Evolutionary conservation across 352 stramenopile species (phyloP).

Genomic region (Phytophthora cryptogea): DNA sequence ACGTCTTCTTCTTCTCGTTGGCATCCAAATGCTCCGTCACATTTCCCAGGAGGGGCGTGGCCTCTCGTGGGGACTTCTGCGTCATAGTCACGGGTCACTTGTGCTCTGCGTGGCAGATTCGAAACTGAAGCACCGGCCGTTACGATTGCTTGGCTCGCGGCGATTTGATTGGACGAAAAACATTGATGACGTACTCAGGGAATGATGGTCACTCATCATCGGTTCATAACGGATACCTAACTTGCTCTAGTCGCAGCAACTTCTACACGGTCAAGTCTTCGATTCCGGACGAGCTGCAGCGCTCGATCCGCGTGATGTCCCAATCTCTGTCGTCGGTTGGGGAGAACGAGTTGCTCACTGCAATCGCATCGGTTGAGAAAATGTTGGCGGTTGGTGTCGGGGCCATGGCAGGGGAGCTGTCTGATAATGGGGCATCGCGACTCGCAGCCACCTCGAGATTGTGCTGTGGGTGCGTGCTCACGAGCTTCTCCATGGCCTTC

Average conservation of each 20-base stretch:
- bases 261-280: conserved; percentile 56
- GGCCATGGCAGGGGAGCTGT: conserved; percentile 17
- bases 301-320: conserved; percentile 34
- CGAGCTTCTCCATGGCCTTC: conserved; percentile 75
- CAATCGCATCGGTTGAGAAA: conserved; percentile 21
- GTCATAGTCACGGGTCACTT: conserved; percentile 16
- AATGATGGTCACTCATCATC: conserved; percentile 20
- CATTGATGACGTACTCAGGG: conserved; percentile 14
- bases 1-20: conserved; percentile 45
- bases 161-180: conserved; percentile 6
- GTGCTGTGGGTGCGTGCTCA: conserved; percentile 75
- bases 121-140: conserved; percentile 21
- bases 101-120: conserved; percentile 1
- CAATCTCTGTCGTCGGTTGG: conserved; percentile 37
- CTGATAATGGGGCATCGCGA: conserved; percentile 9
- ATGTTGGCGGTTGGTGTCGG: conserved; percentile 1
- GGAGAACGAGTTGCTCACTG: conserved; percentile 15
- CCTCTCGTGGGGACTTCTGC: conserved; percentile 28
- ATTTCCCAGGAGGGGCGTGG: conserved; percentile 44
- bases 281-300: conserved; percentile 48
- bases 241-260: background rate
- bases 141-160: conserved; percentile 7
- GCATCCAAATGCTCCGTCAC: conserved; percentile 13
- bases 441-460: conserved; percentile 61
- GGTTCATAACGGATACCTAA: background rate